Evolutionary conservation across 2,329 filamentous ascomycete species (phyloP).

Genomic region (Colletotrichum agaves): DNA sequence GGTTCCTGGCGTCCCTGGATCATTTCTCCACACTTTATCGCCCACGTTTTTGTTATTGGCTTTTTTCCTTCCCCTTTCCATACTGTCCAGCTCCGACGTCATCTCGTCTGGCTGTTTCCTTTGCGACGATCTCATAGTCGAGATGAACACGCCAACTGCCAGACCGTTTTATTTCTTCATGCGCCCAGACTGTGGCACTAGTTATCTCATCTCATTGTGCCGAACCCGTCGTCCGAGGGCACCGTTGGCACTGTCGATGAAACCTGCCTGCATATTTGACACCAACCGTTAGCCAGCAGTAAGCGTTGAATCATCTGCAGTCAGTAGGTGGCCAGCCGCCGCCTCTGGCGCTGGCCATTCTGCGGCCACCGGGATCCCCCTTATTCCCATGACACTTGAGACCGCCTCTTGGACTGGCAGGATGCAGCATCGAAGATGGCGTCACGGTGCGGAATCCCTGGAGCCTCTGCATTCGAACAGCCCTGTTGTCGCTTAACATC

Average conservation of each 20-base stretch:
- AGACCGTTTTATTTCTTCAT: constrained; percentile 28
- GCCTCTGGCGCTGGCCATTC: neutral
- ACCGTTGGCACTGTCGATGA: constrained; percentile 32
- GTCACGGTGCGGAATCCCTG: constrained; percentile 1
- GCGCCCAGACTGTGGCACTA: constrained; percentile 18
- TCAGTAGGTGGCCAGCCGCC: constrained; percentile 1
- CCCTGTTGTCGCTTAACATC: constrained; percentile 4
- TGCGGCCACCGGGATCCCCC: neutral
- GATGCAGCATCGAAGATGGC: neutral
- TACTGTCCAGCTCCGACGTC: neutral
- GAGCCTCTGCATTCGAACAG: neutral
- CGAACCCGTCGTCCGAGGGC: constrained; percentile 20
- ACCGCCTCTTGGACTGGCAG: neutral
- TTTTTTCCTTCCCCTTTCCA: constrained; percentile 8
- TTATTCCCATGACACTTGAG: neutral
- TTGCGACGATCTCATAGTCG: constrained; percentile 31
- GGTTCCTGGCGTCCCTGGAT: constrained; percentile 19
- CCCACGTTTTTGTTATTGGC: constrained; percentile 19
- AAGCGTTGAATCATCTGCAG: neutral
- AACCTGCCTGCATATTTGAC: constrained; percentile 23
- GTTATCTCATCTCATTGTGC: constrained; percentile 2
- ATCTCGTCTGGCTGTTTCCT: constrained; percentile 24
- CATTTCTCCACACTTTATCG: constrained; percentile 20
- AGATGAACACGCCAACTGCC: constrained; percentile 31
- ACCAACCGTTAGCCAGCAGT: neutral